phyloP scores from a whole-genome alignment of 169 alveolate species.

The Eimeria sp. region DNA sequence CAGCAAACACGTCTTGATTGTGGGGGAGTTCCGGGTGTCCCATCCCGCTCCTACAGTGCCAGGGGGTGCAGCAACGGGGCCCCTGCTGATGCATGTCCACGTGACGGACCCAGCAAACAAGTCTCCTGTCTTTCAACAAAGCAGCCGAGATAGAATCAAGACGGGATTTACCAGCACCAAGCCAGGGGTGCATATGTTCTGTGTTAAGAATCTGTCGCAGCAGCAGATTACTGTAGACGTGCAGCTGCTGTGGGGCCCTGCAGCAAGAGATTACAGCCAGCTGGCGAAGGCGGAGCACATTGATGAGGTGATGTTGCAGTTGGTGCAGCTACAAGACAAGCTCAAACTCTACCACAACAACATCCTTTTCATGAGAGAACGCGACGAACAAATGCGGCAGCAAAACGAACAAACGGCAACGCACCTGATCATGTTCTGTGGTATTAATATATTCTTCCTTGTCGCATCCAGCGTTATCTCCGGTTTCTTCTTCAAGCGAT shows the following conservation, averaged over 20 bases:
- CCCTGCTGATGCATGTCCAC: slow-evolving; percentile 55
- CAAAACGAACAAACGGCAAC: slow-evolving; percentile 69
- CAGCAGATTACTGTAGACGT: slow-evolving; percentile 47
- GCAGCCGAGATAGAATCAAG: slow-evolving; percentile 64
- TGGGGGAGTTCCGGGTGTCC: slow-evolving; percentile 65
- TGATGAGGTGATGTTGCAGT: slow-evolving; percentile 79
- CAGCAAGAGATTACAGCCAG: slow-evolving; percentile 80
- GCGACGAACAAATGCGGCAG: slow-evolving; percentile 67
- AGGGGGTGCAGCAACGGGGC: slow-evolving; percentile 18
- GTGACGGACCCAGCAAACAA: slow-evolving; percentile 63
- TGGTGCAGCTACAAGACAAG: slow-evolving; percentile 72
- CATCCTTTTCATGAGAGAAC: slow-evolving; percentile 72
- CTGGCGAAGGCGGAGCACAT: slow-evolving; percentile 80
- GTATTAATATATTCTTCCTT: slow-evolving; percentile 55
- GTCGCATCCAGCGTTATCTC: slow-evolving; percentile 58
- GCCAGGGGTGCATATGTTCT: slow-evolving; percentile 72
- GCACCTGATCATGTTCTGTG: slow-evolving; percentile 44
- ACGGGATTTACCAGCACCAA: slow-evolving; percentile 75
- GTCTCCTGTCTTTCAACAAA: slow-evolving; percentile 74
- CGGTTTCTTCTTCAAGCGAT: slow-evolving; percentile 78
- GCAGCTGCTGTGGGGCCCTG: slow-evolving; percentile 81
- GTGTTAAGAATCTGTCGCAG: slow-evolving; percentile 51
- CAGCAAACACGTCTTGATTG: slow-evolving; percentile 69
- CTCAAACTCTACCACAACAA: slow-evolving; percentile 78
- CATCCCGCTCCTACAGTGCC: slow-evolving; percentile 4